Conservation (phyloP, 352 stramenopile genomes). For the Globisporangium nodosum region DNA sequence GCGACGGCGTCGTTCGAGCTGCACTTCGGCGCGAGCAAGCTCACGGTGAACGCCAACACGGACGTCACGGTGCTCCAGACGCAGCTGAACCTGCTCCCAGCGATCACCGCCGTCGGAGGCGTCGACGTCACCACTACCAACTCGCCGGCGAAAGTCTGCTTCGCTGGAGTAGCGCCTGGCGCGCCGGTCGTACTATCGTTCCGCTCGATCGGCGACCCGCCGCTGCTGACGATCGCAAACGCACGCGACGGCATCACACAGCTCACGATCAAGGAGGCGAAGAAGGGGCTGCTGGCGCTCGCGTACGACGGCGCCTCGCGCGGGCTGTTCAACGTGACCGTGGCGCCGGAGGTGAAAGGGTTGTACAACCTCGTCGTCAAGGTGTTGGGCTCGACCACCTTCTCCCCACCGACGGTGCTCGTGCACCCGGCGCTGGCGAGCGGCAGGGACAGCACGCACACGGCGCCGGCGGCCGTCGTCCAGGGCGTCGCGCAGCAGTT, state of each 20-base stretch:
- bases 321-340: slow-evolving; percentile 80
- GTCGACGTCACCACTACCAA: slow-evolving; percentile 36
- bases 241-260: slow-evolving; percentile 46
- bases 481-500: slow-evolving; percentile 77
- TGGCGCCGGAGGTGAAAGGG: slow-evolving; percentile 79
- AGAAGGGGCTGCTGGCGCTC: slow-evolving; percentile 69
- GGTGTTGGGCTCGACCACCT: slow-evolving; percentile 38
- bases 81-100: slow-evolving; percentile 42
- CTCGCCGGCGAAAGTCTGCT: slow-evolving; percentile 27
- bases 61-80: slow-evolving; percentile 27
- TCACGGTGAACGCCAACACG: slow-evolving; percentile 37
- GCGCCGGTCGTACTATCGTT: slow-evolving; percentile 43
- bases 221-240: slow-evolving; percentile 28
- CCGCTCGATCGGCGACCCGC: slow-evolving; percentile 34
- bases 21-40: slow-evolving; percentile 24
- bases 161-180: slow-evolving; percentile 14
- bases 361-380: slow-evolving; percentile 54
- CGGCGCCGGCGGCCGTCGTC: slow-evolving; percentile 69
- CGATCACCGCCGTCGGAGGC: slow-evolving; percentile 34
- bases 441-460: slow-evolving; percentile 66
- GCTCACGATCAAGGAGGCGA: slow-evolving; percentile 38
- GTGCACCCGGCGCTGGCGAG: slow-evolving; percentile 77
- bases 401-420: slow-evolving; percentile 70
- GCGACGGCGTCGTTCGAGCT: slow-evolving; percentile 45
- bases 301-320: slow-evolving; percentile 45